These are phyloP conservation scores for Arabidopsis arenosa DNA, from an alignment of 345 rosid species.

Conservation along the genomic window DNA sequence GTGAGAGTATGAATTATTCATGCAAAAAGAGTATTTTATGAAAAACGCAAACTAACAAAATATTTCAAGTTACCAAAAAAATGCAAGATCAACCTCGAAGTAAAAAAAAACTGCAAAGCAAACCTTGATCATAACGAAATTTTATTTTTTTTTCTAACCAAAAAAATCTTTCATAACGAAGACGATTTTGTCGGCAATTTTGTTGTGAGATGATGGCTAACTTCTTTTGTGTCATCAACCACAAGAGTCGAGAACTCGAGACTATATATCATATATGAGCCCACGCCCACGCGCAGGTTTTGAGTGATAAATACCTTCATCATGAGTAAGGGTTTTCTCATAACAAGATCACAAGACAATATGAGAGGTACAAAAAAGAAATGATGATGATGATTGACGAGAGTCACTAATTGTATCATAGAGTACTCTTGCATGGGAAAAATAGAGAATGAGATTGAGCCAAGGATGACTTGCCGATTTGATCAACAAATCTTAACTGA, in stretches of 20 bases:
- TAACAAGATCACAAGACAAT: constrained; percentile 18
- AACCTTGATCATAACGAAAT: too few species aligned
- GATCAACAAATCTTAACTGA: background rate
- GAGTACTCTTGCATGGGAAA: constrained; percentile 39
- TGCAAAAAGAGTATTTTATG: too few species aligned
- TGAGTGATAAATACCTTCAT: constrained; percentile 3
- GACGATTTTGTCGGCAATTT: background rate
- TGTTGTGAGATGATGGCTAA: background rate
- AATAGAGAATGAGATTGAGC: constrained; percentile 44
- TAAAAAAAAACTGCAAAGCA: too few species aligned
- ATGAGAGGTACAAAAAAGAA: constrained; percentile 1
- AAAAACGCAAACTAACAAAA: too few species aligned
- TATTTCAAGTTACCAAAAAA: too few species aligned
- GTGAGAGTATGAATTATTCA: too few species aligned
- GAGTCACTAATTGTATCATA: background rate
- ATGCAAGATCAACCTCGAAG: too few species aligned
- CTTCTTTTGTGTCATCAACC: constrained; percentile 3
- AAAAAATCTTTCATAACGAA: too few species aligned
- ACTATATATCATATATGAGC: too few species aligned
- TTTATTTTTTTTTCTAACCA: too few species aligned
- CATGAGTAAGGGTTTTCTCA: constrained; percentile 14
- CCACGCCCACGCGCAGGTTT: too few species aligned
- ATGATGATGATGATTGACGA: background rate
- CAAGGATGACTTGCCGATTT: constrained; percentile 49
- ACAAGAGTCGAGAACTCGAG: background rate